phyloP scores from a whole-genome alignment of 2,329 filamentous ascomycete genomes.

The Hymenoscyphus albidus region DNA sequence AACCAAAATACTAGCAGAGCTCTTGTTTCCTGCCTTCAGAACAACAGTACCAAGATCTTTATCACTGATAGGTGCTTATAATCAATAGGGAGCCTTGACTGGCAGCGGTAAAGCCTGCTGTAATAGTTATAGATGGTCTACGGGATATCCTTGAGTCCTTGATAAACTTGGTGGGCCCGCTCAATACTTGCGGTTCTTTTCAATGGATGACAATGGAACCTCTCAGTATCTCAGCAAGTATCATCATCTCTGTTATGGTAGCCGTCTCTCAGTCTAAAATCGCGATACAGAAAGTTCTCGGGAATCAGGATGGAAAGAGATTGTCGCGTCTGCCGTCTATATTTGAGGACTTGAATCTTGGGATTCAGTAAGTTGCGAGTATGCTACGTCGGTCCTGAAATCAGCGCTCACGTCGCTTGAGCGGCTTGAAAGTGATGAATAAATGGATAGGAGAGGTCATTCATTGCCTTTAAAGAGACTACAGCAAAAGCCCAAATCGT shows the following conservation, averaged over 20 bases:
- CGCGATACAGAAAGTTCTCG: not conserved
- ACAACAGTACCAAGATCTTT: too few relatives aligned
- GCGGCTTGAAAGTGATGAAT: not conserved
- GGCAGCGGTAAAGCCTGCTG: not conserved
- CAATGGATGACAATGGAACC: not conserved
- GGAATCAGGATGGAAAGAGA: not conserved
- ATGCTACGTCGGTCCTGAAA: not conserved
- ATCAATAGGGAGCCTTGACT: not conserved
- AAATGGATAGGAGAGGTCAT: not conserved
- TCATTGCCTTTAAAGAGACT: not conserved
- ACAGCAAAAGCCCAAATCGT: not conserved
- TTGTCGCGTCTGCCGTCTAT: not conserved
- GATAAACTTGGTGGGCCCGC: too few relatives aligned
- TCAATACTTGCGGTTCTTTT: not conserved
- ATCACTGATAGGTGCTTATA: too few relatives aligned
- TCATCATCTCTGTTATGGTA: not conserved
- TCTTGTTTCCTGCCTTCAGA: too few relatives aligned
- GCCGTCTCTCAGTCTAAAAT: not conserved
- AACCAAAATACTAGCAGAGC: too few relatives aligned
- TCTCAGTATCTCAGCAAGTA: not conserved
- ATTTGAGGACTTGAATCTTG: not conserved
- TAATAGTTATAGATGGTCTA: too few relatives aligned
- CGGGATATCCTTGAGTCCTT: too few relatives aligned
- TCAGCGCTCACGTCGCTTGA: not conserved
- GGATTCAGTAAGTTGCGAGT: not conserved